Evolutionary conservation across 2,329 filamentous ascomycete species (phyloP).

Genomic region (Fusarium siculi): DNA sequence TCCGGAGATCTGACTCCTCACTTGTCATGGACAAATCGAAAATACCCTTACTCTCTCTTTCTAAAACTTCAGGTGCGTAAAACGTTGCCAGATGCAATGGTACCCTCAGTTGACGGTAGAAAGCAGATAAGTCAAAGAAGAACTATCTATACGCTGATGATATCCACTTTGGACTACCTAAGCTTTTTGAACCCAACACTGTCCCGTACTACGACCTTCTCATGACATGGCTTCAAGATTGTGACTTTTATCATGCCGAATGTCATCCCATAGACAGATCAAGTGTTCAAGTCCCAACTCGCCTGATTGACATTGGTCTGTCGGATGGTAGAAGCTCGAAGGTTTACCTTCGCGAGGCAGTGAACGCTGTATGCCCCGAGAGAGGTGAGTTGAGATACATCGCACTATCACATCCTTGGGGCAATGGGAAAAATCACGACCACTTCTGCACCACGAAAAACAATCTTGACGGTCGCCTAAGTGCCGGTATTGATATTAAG

Average conservation of each 20-base stretch:
- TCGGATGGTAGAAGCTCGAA: background rate
- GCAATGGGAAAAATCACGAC: background rate
- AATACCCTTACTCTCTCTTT: background rate
- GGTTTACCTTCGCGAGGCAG: background rate
- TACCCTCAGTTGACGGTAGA: background rate
- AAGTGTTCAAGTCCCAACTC: background rate
- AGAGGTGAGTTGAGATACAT: background rate
- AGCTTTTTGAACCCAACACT: background rate
- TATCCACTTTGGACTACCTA: slow-evolving; percentile 15
- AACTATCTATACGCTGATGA: background rate
- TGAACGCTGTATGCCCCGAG: background rate
- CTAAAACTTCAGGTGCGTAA: background rate
- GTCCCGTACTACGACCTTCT: slow-evolving; percentile 2
- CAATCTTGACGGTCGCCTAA: background rate
- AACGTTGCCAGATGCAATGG: background rate
- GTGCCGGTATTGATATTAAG: background rate
- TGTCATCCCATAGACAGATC: background rate
- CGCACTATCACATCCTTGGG: slow-evolving; percentile 28
- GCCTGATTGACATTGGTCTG: slow-evolving; percentile 7
- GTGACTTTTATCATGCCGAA: slow-evolving; percentile 2
- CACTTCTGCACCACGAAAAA: slow-evolving; percentile 18
- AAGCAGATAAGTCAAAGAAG: background rate
- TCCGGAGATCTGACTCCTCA: background rate
- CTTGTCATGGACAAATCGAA: background rate
- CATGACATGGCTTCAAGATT: slow-evolving; percentile 16